phyloP scores from a whole-genome alignment of 768 basidiomycete genomes.

The Austroboletus eburneus region DNA sequence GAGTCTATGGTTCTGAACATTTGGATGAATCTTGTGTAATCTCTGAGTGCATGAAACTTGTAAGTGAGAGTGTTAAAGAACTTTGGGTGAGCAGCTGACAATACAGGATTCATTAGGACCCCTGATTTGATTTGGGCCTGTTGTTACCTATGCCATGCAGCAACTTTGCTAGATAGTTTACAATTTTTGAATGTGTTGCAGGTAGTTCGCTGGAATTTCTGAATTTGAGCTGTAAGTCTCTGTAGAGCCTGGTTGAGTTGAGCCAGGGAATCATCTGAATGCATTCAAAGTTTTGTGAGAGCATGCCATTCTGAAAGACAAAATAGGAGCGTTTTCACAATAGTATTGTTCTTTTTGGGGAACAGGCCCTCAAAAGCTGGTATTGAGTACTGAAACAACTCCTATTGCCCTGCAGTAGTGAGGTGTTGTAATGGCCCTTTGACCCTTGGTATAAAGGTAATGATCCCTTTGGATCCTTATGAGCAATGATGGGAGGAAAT shows the following conservation, averaged over 20 bases:
- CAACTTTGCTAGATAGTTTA: background rate
- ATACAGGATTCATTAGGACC: background rate
- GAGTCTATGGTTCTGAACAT: background rate
- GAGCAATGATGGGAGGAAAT: too few relatives aligned
- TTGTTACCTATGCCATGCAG: background rate
- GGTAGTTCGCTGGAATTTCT: background rate
- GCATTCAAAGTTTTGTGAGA: background rate
- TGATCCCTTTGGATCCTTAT: too few relatives aligned
- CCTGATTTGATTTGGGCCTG: background rate
- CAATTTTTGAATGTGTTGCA: background rate
- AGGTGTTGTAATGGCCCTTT: too few relatives aligned
- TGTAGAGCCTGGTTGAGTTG: background rate
- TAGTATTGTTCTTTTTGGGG: too few relatives aligned
- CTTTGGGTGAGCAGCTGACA: background rate
- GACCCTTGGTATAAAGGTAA: too few relatives aligned
- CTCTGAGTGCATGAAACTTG: background rate
- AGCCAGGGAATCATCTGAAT: background rate
- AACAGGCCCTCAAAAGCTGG: too few relatives aligned
- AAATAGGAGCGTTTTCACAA: too few relatives aligned
- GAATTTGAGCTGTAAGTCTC: background rate
- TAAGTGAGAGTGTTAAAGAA: background rate
- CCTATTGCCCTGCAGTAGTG: too few relatives aligned
- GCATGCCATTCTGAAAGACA: background rate
- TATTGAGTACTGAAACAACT: too few relatives aligned
- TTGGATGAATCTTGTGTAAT: background rate